phyloP scores from a whole-genome alignment of 345 rosid species.

The Raphanus sativus region DNA sequence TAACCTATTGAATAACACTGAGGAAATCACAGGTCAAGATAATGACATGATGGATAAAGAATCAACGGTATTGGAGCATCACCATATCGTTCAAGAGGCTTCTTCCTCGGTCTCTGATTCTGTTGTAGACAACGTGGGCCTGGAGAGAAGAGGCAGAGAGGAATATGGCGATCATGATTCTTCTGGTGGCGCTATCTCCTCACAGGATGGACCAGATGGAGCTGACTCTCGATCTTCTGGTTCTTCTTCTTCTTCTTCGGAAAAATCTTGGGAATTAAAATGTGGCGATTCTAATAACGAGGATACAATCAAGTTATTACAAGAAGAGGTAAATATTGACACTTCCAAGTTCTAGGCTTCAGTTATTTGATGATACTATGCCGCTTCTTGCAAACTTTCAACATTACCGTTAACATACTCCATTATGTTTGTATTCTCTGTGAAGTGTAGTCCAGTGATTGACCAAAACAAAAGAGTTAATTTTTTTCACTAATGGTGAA shows the following conservation, averaged over 20 bases:
- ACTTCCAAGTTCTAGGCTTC: not conserved
- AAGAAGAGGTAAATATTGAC: conserved; percentile 57
- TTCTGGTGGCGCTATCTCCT: conserved; percentile 26
- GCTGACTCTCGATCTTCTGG: conserved; percentile 26
- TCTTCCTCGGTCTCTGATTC: conserved; percentile 31
- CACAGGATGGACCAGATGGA: conserved; percentile 45
- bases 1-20: conserved; percentile 26
- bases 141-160: conserved; percentile 33
- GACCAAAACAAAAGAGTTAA: not conserved
- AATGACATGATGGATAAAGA: conserved; percentile 36
- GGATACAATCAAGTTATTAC: conserved; percentile 49
- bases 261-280: conserved; percentile 35
- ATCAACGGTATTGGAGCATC: conserved; percentile 32
- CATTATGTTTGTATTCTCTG: not conserved
- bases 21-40: conserved; percentile 34
- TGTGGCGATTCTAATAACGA: conserved; percentile 34
- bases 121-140: conserved; percentile 32
- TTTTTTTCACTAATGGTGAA: not conserved
- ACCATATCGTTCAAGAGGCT: conserved; percentile 36
- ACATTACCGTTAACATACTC: not conserved
- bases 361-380: conserved; percentile 8
- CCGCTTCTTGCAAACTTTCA: not conserved
- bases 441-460: not conserved
- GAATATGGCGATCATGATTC: conserved; percentile 40
- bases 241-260: conserved; percentile 33